Conservation (phyloP, 164 flowering plant genomes). For the Chimonanthus salicifolius region DNA sequence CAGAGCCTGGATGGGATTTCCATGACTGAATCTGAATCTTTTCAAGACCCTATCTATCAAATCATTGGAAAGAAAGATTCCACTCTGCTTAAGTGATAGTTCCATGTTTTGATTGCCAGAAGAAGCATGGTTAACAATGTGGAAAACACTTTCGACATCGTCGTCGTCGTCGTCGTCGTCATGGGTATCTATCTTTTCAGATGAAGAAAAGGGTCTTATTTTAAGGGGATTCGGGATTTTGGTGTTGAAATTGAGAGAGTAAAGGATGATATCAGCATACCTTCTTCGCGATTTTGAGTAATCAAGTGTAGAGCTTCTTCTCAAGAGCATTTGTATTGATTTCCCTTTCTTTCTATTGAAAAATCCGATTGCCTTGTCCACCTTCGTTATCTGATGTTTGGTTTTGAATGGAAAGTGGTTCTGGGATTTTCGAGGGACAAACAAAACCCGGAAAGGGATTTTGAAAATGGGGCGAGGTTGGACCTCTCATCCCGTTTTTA, state of each 20-base stretch:
- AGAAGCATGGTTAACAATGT: constrained; percentile 30
- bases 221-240: not conserved
- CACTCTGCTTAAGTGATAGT: constrained; percentile 37
- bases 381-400: not conserved
- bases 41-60: constrained; percentile 62
- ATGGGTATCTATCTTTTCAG: not conserved
- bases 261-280: not conserved
- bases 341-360: not conserved
- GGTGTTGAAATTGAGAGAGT: constrained; percentile 1
- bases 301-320: not conserved
- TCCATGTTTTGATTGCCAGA: constrained; percentile 29
- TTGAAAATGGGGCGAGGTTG: not conserved
- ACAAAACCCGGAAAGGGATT: not conserved
- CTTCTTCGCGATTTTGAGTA: not conserved
- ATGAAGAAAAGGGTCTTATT: constrained; percentile 4
- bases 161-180: constrained; percentile 13
- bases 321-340: constrained; percentile 1
- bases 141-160: constrained; percentile 31
- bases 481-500: too few species aligned
- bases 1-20: constrained; percentile 57
- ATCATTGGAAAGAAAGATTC: constrained; percentile 53
- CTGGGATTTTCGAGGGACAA: not conserved
- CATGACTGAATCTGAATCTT: constrained; percentile 73
- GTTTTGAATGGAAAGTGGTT: not conserved
- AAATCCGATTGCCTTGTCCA: not conserved